Conservation (phyloP, 2,329 filamentous ascomycete genomes). For the Colletotrichum sp. region DNA sequence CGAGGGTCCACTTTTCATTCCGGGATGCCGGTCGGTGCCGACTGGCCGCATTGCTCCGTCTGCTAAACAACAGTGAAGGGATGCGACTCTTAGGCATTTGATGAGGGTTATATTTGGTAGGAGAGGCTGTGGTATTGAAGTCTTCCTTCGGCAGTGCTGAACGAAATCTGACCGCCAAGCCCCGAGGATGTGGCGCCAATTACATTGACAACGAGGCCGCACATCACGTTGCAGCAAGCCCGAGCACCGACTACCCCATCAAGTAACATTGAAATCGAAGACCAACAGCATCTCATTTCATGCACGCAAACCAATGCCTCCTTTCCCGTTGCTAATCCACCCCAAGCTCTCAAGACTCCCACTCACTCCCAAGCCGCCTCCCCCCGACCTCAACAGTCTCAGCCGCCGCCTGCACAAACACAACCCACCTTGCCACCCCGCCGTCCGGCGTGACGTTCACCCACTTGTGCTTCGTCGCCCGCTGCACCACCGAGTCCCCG, state of each 20-base stretch:
- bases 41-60: neutral
- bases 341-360: neutral
- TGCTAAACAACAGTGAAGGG: neutral
- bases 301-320: too few species aligned
- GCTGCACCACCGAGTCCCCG: constrained; percentile 60
- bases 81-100: neutral
- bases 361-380: neutral
- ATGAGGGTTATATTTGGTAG: neutral
- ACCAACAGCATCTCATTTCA: too few species aligned
- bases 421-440: neutral
- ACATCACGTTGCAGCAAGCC: neutral
- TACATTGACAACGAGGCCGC: neutral
- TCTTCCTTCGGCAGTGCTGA: neutral
- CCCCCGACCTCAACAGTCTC: neutral
- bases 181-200: neutral
- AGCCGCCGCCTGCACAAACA: neutral
- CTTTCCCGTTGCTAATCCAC: neutral
- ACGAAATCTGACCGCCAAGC: neutral
- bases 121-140: neutral
- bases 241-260: too few species aligned
- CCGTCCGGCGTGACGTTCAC: constrained; percentile 36
- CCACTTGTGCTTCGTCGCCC: constrained; percentile 61
- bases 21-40: neutral
- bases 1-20: neutral
- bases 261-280: neutral